These are phyloP conservation scores for Aethionema arabicum DNA, from an alignment of 345 rosid genomes.

Conservation along the genomic window DNA sequence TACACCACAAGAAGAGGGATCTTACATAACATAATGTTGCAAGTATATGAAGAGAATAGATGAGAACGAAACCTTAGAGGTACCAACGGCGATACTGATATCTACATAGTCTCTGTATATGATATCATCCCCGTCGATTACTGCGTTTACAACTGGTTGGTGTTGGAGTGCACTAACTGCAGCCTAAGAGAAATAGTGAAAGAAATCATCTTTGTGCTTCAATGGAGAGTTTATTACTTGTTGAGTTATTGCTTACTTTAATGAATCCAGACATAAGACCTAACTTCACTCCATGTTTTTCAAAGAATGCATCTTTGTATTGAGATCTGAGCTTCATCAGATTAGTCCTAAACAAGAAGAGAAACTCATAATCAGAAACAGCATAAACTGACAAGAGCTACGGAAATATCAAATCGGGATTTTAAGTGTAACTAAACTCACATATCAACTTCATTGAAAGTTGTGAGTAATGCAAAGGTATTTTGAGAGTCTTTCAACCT, in stretches of 20 bases:
- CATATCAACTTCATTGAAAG: conserved; percentile 97
- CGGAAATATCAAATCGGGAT: too few species aligned
- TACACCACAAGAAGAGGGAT: conserved; percentile 36
- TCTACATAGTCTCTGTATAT: conserved; percentile 88
- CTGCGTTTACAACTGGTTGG: conserved; percentile 95
- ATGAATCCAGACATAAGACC: conserved; percentile 95
- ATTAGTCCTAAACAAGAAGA: conserved; percentile 46
- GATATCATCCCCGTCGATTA: conserved; percentile 93
- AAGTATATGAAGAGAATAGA: neutral
- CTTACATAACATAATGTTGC: neutral
- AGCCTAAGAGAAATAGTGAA: conserved; percentile 48
- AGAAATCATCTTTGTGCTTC: too few species aligned
- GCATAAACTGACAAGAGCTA: too few species aligned
- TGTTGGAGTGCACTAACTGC: conserved; percentile 84
- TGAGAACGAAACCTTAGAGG: neutral
- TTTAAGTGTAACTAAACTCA: conserved; percentile 24
- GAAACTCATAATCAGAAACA: too few species aligned
- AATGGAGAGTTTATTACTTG: too few species aligned
- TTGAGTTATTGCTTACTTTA: conserved; percentile 42
- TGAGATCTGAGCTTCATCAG: conserved; percentile 91
- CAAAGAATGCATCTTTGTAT: conserved; percentile 86
- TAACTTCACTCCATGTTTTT: conserved; percentile 91
- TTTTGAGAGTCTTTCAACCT: conserved; percentile 93
- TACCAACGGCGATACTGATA: conserved; percentile 83
- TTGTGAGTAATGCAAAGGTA: conserved; percentile 86